Conservation (phyloP, 2,329 filamentous ascomycete genomes). For the Penicillium sp. region DNA sequence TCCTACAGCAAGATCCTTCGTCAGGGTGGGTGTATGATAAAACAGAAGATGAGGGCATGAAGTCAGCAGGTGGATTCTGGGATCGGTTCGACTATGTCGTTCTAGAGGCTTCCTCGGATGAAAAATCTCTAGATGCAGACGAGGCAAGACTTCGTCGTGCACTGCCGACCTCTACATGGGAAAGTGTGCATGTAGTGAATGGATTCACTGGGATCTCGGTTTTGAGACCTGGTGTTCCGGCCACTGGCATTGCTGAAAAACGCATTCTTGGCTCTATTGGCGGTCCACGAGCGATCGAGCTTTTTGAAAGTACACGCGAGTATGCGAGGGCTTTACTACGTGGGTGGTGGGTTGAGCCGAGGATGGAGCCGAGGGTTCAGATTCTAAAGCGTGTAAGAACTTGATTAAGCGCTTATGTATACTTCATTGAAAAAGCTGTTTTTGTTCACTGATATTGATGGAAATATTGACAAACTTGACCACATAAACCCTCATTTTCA, state of each 20-base stretch:
- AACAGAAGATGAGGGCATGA: conserved; percentile 53
- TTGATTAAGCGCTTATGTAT: not conserved
- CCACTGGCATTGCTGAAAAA: conserved; percentile 33
- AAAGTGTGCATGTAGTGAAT: conserved; percentile 51
- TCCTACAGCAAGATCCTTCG: conserved; percentile 49
- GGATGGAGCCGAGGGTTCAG: conserved; percentile 56
- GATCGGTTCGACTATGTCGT: conserved; percentile 60
- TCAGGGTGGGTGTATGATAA: conserved; percentile 61
- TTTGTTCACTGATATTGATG: not conserved
- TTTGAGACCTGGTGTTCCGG: conserved; percentile 46
- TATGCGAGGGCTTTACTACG: conserved; percentile 37
- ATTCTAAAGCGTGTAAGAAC: conserved; percentile 42
- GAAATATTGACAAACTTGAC: conserved; percentile 6
- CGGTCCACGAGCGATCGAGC: conserved; percentile 31
- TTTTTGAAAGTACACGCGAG: conserved; percentile 31
- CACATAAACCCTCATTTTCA: conserved; percentile 7
- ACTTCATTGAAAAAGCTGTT: not conserved
- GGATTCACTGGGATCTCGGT: conserved; percentile 55
- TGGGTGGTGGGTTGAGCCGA: conserved; percentile 59
- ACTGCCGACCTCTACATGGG: conserved; percentile 46
- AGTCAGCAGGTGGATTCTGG: conserved; percentile 59
- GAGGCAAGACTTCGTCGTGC: conserved; percentile 45
- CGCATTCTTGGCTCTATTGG: conserved; percentile 36
- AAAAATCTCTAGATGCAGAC: conserved; percentile 15
- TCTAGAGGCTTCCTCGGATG: conserved; percentile 47